Evolutionary conservation across 2,329 filamentous ascomycete species (phyloP).

Genomic region (Ascochyta clinopodiicola): DNA sequence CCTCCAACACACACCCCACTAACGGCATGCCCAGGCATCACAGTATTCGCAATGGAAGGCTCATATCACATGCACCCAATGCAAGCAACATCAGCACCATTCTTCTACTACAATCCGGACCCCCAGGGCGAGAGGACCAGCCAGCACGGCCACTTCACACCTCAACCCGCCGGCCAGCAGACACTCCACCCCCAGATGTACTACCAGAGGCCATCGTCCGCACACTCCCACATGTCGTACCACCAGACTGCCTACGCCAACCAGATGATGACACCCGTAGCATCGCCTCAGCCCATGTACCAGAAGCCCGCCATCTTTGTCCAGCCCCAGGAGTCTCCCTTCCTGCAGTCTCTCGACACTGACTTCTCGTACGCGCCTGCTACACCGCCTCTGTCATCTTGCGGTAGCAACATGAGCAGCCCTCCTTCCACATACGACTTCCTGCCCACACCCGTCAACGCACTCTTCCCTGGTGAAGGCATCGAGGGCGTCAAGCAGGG

Average conservation of each 20-base stretch:
- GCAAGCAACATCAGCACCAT: slow-evolving; percentile 72
- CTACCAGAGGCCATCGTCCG: slow-evolving; percentile 64
- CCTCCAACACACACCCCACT: neutral
- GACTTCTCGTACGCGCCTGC: slow-evolving; percentile 79
- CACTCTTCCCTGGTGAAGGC: slow-evolving; percentile 65
- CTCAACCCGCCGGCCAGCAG: slow-evolving; percentile 53
- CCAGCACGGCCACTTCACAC: slow-evolving; percentile 78
- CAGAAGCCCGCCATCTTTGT: slow-evolving; percentile 78
- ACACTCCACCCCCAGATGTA: slow-evolving; percentile 54
- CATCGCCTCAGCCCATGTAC: slow-evolving; percentile 74
- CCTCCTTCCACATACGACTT: slow-evolving; percentile 76
- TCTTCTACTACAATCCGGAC: slow-evolving; percentile 88
- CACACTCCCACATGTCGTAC: slow-evolving; percentile 64
- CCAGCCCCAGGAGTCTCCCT: slow-evolving; percentile 64
- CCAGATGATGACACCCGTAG: slow-evolving; percentile 74
- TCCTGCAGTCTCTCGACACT: slow-evolving; percentile 71
- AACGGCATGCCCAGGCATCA: slow-evolving; percentile 27
- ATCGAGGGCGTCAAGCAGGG: slow-evolving; percentile 58
- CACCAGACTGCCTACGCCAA: slow-evolving; percentile 62
- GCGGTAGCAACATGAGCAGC: slow-evolving; percentile 85
- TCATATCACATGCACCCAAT: slow-evolving; percentile 60
- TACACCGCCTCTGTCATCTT: slow-evolving; percentile 85
- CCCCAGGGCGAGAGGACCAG: slow-evolving; percentile 68
- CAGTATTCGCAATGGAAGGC: slow-evolving; percentile 66
- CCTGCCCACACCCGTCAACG: slow-evolving; percentile 82